phyloP scores from a whole-genome alignment of 192 early-diverging fungal species.

The Coemansia sp. region DNA sequence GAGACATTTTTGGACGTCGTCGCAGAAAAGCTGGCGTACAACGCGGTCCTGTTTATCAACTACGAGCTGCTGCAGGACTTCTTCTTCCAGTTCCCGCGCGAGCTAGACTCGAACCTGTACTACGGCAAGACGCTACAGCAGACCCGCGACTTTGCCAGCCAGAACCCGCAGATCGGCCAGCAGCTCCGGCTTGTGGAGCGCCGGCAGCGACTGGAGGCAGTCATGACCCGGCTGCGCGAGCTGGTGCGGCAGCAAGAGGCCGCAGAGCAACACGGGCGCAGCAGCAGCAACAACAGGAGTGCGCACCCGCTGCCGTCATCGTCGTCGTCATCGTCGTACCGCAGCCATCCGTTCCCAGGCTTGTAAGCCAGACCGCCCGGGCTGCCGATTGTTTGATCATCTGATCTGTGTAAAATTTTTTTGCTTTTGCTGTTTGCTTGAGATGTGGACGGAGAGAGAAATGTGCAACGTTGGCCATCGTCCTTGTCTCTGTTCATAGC shows the following conservation, averaged over 20 bases:
- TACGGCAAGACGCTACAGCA: slow-evolving; percentile 77
- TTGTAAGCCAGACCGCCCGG: not conserved
- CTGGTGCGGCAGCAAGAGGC: slow-evolving; percentile 35
- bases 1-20: slow-evolving; percentile 90
- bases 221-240: slow-evolving; percentile 50
- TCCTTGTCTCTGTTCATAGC: not conserved
- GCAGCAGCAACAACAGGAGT: not conserved
- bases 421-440: not conserved
- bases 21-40: slow-evolving; percentile 91
- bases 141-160: slow-evolving; percentile 80
- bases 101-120: slow-evolving; percentile 87
- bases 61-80: slow-evolving; percentile 97
- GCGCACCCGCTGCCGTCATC: no score
- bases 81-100: slow-evolving; percentile 94
- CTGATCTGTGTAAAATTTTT: slow-evolving; percentile 13
- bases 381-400: not conserved
- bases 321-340: no score
- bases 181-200: slow-evolving; percentile 86
- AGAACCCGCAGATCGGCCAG: slow-evolving; percentile 77
- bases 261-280: slow-evolving; percentile 5
- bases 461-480: no score
- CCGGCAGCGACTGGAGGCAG: slow-evolving; percentile 75
- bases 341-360: slow-evolving; percentile 17
- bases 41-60: slow-evolving; percentile 95
- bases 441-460: no score